phyloP scores from a whole-genome alignment of 1,139 yeast genomes.

The Candida mesenterica region DNA sequence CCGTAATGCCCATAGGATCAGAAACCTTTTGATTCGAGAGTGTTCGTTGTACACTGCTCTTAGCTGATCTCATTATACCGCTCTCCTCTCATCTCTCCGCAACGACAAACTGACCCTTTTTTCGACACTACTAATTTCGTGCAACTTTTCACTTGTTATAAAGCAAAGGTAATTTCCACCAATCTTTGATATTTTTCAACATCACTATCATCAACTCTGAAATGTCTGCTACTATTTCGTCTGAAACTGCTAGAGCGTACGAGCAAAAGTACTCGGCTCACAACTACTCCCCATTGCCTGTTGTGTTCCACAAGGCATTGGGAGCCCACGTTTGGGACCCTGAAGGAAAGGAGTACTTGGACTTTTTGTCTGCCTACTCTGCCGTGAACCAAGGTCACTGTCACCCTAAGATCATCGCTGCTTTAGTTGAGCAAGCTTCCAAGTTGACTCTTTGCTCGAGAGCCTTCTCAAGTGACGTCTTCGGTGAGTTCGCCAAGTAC shows the following conservation, averaged over 20 bases:
- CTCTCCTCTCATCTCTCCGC: background rate
- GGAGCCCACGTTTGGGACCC: slow-evolving; percentile 99
- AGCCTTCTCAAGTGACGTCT: slow-evolving; percentile 88
- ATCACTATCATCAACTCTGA: too few species aligned
- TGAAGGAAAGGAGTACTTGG: slow-evolving; percentile 85
- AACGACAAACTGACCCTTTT: background rate
- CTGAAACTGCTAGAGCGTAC: slow-evolving; percentile 62
- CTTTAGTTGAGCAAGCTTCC: slow-evolving; percentile 85
- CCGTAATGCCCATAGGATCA: slow-evolving; percentile 12
- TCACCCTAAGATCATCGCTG: slow-evolving; percentile 87
- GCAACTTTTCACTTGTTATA: too few species aligned
- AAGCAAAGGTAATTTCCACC: too few species aligned
- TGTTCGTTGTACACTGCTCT: slow-evolving; percentile 1
- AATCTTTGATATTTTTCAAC: too few species aligned
- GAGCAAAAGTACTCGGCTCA: slow-evolving; percentile 89
- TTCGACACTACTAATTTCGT: background rate
- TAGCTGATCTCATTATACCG: background rate
- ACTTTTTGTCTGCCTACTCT: slow-evolving; percentile 88
- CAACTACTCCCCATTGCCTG: slow-evolving; percentile 96
- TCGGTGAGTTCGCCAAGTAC: slow-evolving; percentile 84
- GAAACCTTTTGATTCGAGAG: background rate
- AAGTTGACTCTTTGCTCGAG: slow-evolving; percentile 83
- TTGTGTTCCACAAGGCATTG: slow-evolving; percentile 78
- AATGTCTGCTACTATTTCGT: slow-evolving; percentile 44
- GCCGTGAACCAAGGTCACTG: slow-evolving; percentile 99